These are phyloP conservation scores for Blastobotrys raffinosifermentans DNA, from an alignment of 1,139 yeast species.

Conservation along the genomic window DNA sequence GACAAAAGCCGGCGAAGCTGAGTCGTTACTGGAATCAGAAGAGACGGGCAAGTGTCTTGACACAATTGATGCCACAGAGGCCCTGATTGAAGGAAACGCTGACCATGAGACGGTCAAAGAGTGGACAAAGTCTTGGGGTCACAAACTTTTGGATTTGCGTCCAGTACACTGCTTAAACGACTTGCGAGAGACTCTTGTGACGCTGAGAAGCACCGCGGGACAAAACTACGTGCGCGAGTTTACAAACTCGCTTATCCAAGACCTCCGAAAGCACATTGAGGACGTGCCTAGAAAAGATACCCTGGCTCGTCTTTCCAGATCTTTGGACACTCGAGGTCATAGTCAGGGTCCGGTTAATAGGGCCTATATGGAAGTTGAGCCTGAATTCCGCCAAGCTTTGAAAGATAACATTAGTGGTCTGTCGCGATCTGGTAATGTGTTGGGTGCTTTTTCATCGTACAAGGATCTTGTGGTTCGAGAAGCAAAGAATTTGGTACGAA, in stretches of 20 bases:
- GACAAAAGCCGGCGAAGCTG: conserved; percentile 22
- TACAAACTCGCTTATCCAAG: conserved; percentile 49
- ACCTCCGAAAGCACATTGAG: conserved; percentile 53
- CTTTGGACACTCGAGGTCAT: conserved; percentile 23
- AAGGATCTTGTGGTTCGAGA: conserved; percentile 65
- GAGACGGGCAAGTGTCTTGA: conserved; percentile 42
- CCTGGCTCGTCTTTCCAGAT: conserved; percentile 42
- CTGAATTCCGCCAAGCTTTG: conserved; percentile 38
- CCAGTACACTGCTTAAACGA: conserved; percentile 54
- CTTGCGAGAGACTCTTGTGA: conserved; percentile 47
- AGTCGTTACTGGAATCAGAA: conserved; percentile 12
- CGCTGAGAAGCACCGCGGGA: conserved; percentile 56
- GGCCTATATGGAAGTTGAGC: conserved; percentile 36
- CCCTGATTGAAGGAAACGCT: conserved; percentile 48
- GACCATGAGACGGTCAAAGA: conserved; percentile 27
- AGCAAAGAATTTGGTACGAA: conserved; percentile 65
- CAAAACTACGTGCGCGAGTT: conserved; percentile 57
- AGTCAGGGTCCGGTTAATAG: conserved; percentile 23
- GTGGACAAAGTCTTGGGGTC: conserved; percentile 44
- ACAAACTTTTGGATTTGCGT: conserved; percentile 47
- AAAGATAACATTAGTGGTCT: conserved; percentile 48
- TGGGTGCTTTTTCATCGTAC: conserved; percentile 58
- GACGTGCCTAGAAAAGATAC: conserved; percentile 46
- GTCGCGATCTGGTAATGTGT: conserved; percentile 56
- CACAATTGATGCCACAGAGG: conserved; percentile 51